A percentile compares a stretch with the other conserved stretches of the same genome.
Evolutionary conservation across 2,329 filamentous ascomycete genomes (phyloP).

Genomic region (Ophiocordyceps unilateralis): DNA sequence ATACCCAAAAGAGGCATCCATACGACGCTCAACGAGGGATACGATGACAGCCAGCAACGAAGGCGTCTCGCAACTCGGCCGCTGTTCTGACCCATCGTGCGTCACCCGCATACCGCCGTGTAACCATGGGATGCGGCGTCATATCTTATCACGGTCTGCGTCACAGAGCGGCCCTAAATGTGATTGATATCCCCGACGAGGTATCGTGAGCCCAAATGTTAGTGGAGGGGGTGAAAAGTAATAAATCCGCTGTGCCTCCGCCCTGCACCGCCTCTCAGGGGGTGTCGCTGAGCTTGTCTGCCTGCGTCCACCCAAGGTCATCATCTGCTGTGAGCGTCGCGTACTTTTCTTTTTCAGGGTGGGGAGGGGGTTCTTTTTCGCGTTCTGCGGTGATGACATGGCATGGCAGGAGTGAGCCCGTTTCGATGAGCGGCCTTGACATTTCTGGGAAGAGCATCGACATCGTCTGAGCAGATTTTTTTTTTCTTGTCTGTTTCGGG

Average conservation of each 20-base stretch:
- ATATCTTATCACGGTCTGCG: too few species aligned
- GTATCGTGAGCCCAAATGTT: too few species aligned
- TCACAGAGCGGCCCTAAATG: too few species aligned
- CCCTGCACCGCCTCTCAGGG: too few species aligned
- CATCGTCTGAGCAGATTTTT: constrained; percentile 11
- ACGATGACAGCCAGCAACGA: neutral
- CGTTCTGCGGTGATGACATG: neutral
- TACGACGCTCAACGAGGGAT: too few species aligned
- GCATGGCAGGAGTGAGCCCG: neutral
- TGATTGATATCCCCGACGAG: too few species aligned
- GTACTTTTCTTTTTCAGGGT: too few species aligned
- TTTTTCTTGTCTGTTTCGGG: neutral
- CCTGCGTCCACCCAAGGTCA: too few species aligned
- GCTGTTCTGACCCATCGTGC: neutral
- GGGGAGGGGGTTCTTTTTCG: neutral
- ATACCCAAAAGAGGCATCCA: too few species aligned
- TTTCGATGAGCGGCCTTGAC: neutral
- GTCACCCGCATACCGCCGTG: neutral
- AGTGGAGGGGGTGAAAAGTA: neutral
- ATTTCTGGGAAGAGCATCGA: constrained; percentile 7
- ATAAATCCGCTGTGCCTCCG: too few species aligned
- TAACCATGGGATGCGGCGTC: neutral
- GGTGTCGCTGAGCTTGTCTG: too few species aligned
- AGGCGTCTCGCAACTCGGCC: neutral
- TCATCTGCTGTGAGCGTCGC: too few species aligned